phyloP scores from a whole-genome alignment of 2,329 filamentous ascomycete genomes.

The Colletotrichum sp. region DNA sequence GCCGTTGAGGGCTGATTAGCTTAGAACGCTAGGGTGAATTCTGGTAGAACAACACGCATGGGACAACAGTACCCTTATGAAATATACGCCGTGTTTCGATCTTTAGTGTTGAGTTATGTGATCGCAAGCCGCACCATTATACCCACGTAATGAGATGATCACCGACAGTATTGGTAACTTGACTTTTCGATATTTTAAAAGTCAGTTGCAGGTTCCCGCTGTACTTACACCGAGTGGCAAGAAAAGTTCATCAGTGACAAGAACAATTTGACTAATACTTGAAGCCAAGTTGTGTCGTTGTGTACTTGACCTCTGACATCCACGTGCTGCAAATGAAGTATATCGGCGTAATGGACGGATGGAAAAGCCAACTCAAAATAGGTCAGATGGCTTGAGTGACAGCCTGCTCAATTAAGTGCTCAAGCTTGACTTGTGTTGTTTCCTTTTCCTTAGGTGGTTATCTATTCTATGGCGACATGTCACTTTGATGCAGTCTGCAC shows the following conservation, averaged over 20 bases:
- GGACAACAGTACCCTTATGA: not conserved
- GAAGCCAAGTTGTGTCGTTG: not conserved
- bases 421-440: no score
- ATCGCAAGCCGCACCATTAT: not conserved
- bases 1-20: not conserved
- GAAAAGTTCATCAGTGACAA: not conserved
- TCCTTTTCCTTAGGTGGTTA: not conserved
- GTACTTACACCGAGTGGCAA: not conserved
- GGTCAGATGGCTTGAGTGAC: not conserved
- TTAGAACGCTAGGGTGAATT: not conserved
- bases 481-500: not conserved
- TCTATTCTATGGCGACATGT: no score
- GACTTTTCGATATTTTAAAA: not conserved
- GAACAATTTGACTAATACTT: not conserved
- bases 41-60: not conserved
- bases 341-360: not conserved
- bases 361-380: not conserved
- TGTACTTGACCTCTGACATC: not conserved
- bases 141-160: not conserved
- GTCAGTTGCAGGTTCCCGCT: not conserved
- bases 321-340: not conserved
- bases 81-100: not conserved
- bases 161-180: not conserved
- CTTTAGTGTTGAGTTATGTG: not conserved
- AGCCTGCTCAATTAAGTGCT: no score